A percentile compares a stretch with the other conserved stretches of the same genome.
These are phyloP conservation scores for Edaphochlamys debaryana DNA, from an alignment of 139 green algal species.

Conservation along the genomic window DNA sequence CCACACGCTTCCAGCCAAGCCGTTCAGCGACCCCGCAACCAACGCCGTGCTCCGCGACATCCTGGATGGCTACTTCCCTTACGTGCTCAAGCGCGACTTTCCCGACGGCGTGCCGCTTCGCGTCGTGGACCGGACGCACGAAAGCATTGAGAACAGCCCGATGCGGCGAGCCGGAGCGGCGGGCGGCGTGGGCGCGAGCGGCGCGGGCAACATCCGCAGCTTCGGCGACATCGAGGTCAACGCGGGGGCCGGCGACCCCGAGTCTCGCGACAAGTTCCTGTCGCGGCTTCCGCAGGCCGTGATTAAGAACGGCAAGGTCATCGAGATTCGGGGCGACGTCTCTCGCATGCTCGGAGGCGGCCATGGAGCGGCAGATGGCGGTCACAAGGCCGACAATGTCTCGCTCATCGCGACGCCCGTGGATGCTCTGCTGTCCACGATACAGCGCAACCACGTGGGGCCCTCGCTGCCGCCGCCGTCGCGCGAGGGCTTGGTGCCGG, in stretches of 20 bases:
- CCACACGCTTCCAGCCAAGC: slow-evolving; percentile 26
- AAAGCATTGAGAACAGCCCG: slow-evolving; percentile 10
- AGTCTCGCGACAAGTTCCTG: slow-evolving; percentile 59
- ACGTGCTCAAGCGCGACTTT: slow-evolving; percentile 54
- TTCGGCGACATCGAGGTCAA: slow-evolving; percentile 47
- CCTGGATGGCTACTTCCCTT: slow-evolving; percentile 63
- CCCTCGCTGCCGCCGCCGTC: slow-evolving; percentile 54
- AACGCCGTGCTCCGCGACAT: slow-evolving; percentile 47
- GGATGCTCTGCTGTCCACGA: slow-evolving; percentile 55
- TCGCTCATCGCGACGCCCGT: slow-evolving; percentile 38
- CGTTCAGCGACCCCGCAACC: slow-evolving; percentile 41
- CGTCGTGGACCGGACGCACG: slow-evolving; percentile 37
- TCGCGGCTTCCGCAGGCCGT: slow-evolving; percentile 60
- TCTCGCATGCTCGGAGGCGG: slow-evolving; percentile 12
- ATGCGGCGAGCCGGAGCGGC: neutral
- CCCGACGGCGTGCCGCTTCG: slow-evolving; percentile 68
- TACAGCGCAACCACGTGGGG: slow-evolving; percentile 55
- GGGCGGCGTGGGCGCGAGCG: neutral
- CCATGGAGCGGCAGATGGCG: neutral
- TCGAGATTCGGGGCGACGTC: slow-evolving; percentile 51
- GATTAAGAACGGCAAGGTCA: slow-evolving; percentile 63
- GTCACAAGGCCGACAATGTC: slow-evolving; percentile 36
- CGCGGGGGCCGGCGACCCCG: neutral
- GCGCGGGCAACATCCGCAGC: slow-evolving; percentile 47
- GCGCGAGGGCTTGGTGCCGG: slow-evolving; percentile 15